These are phyloP conservation scores for Phalaenopsis equestris DNA, from an alignment of 106 monocot genomes.

Conservation along the genomic window DNA sequence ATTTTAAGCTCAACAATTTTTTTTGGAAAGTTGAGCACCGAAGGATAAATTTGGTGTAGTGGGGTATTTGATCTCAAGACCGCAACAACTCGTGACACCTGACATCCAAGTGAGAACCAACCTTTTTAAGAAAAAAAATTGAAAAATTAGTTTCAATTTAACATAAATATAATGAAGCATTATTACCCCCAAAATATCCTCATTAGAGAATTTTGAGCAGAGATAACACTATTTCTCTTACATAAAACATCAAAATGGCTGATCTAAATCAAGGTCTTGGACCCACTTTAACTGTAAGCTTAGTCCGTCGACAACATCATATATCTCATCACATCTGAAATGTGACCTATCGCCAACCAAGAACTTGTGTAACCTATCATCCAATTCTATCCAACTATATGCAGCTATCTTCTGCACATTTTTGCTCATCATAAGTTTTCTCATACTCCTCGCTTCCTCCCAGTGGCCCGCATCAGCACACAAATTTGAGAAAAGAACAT, in stretches of 20 bases:
- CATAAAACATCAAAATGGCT: constrained; percentile 15
- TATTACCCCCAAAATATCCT: constrained; percentile 1
- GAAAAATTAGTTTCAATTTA: no score
- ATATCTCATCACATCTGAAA: constrained; percentile 60
- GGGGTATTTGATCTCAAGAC: no score
- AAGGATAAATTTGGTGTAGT: no score
- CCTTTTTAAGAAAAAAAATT: no score
- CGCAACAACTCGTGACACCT: no score
- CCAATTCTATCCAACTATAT: constrained; percentile 90
- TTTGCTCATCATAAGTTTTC: constrained; percentile 61
- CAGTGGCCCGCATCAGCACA: constrained; percentile 71
- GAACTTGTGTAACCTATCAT: constrained; percentile 53
- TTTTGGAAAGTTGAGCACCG: no score
- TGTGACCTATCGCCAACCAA: constrained; percentile 66
- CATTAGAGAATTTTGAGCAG: background rate
- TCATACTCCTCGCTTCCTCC: constrained; percentile 59
- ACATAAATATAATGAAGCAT: background rate
- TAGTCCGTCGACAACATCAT: constrained; percentile 33
- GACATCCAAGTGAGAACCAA: no score
- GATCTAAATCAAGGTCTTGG: constrained; percentile 20
- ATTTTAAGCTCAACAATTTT: no score
- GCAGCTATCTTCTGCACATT: constrained; percentile 66
- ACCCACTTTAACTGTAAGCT: constrained; percentile 36
- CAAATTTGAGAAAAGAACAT: constrained; percentile 73
- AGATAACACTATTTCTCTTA: background rate